Evolutionary conservation across 805 yeast species (phyloP).

Genomic region (Cyberlindnera japonica): DNA sequence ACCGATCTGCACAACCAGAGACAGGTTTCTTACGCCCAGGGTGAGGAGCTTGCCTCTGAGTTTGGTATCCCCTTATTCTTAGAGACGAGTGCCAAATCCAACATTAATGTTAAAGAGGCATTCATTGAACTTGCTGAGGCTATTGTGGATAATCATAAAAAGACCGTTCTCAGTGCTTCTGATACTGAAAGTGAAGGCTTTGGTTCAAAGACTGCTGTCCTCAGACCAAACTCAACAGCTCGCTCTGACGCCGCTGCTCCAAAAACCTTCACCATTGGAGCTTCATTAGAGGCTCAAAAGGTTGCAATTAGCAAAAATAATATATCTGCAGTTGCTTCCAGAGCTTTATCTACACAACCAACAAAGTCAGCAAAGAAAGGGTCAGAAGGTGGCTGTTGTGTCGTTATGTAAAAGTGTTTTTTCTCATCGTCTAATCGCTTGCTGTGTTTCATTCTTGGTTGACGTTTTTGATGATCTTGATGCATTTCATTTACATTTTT

Average conservation of each 20-base stretch:
- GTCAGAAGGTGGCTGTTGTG: slow-evolving; percentile 8
- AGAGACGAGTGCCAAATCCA: slow-evolving; percentile 22
- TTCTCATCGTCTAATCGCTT: neutral
- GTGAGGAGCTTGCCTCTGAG: slow-evolving; percentile 15
- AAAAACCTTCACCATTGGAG: slow-evolving; percentile 16
- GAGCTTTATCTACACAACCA: neutral
- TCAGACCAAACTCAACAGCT: slow-evolving; percentile 3
- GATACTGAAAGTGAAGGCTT: neutral
- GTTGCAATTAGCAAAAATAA: neutral
- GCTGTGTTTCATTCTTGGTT: neutral
- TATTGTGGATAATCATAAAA: slow-evolving; percentile 1
- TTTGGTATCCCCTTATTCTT: slow-evolving; percentile 12
- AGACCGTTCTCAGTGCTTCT: neutral
- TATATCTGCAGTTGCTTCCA: neutral
- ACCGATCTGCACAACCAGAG: slow-evolving; percentile 12
- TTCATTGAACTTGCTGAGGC: slow-evolving; percentile 12
- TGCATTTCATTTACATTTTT: neutral
- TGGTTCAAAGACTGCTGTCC: neutral
- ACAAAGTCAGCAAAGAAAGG: neutral
- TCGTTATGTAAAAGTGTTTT: slow-evolving; percentile 9
- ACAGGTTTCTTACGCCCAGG: slow-evolving; percentile 17
- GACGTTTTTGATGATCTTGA: neutral
- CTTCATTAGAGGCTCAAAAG: slow-evolving; percentile 5
- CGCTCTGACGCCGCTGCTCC: neutral
- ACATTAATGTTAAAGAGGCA: slow-evolving; percentile 15